Percentiles rank a stretch among this genome's conserved stretches.
These are phyloP conservation scores for Tylopilus plumbeoviolaceoides DNA, from an alignment of 768 basidiomycete genomes.

Conservation along the genomic window DNA sequence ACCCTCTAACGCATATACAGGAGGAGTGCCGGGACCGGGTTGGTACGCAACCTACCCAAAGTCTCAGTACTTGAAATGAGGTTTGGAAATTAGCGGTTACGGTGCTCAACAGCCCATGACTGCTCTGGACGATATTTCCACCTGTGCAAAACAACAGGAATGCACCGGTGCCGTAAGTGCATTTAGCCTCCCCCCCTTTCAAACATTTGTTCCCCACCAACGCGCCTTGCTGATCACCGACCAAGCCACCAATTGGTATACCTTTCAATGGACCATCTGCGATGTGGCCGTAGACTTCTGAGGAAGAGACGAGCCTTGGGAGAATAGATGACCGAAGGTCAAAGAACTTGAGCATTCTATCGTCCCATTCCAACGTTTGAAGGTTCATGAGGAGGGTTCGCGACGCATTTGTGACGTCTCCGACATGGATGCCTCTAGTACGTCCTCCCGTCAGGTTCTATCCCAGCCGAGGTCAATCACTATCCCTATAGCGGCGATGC, in stretches of 20 bases:
- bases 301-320: slow-evolving; percentile 85
- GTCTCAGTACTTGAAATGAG: neutral
- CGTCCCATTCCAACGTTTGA: slow-evolving; percentile 77
- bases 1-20: slow-evolving; percentile 93
- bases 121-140: slow-evolving; percentile 75
- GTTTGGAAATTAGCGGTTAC: slow-evolving; percentile 36
- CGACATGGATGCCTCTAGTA: slow-evolving; percentile 68
- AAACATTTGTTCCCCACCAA: slow-evolving; percentile 96
- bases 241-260: slow-evolving; percentile 84
- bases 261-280: slow-evolving; percentile 62
- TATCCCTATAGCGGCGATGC: slow-evolving; percentile 10
- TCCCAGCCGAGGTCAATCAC: slow-evolving; percentile 1
- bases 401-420: slow-evolving; percentile 94
- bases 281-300: slow-evolving; percentile 87
- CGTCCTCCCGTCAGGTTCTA: slow-evolving; percentile 85
- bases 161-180: slow-evolving; percentile 96
- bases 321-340: slow-evolving; percentile 72
- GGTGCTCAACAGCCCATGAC: slow-evolving; percentile 85
- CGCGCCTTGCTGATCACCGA: slow-evolving; percentile 98
- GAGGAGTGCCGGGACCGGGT: slow-evolving; percentile 69
- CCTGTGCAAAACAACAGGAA: slow-evolving; percentile 97
- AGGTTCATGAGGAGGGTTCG: slow-evolving; percentile 91
- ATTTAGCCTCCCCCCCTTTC: slow-evolving; percentile 89
- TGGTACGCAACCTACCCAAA: slow-evolving; percentile 76
- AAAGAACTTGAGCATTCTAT: slow-evolving; percentile 82